Evolutionary conservation across 345 rosid genomes (phyloP), one percentile per base, ranked within the genome.

Genomic region (Fremontodendron californicum): DNA sequence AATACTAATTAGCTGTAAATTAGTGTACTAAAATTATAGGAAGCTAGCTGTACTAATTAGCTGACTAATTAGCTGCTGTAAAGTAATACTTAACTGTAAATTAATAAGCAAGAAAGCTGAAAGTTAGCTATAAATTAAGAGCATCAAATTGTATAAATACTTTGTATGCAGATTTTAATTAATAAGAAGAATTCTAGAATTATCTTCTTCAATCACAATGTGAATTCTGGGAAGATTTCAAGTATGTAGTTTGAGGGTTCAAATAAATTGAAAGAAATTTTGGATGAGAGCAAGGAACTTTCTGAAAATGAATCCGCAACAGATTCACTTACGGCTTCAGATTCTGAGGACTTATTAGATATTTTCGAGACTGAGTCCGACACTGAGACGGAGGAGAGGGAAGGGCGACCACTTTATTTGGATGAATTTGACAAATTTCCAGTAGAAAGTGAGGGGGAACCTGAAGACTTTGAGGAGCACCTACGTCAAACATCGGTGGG

Each of bases 321-420:
- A 6, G 94, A 89, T 75, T 77, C 81, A 31, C 84, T 76, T 29
- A 66, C 84, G 75, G 78, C 65, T 55, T 89, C 94, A 2, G 96
- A 92, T 79, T 90, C 90, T 9, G 97, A 90, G 73, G 90, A 93
- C 78, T 81, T 95, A 37, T 91, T 97, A 0, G 99, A 95, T 80
- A 87, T 96, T 61, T 96, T 93, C 35, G 95, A 89, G 89, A 92
- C 95, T 0, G 96, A 96, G 70, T 88, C 93, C 0, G 97, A 88
- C 31, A 37, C 85, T 61, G 97, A 93, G 23, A 77, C 80, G 0
- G 85, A 85, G 77, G 88, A 83, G 73, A 83, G 67, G 60, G 78
- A 82, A 62, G 86, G 85, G 75, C 84, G 77, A 6, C 89, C 87
- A 15, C 91, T 93, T 48, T 91, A 89, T 85, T 73, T 93, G 86